Conservation (phyloP, 2,329 filamentous ascomycete species). For the Cercospora zeae-maydis region DNA sequence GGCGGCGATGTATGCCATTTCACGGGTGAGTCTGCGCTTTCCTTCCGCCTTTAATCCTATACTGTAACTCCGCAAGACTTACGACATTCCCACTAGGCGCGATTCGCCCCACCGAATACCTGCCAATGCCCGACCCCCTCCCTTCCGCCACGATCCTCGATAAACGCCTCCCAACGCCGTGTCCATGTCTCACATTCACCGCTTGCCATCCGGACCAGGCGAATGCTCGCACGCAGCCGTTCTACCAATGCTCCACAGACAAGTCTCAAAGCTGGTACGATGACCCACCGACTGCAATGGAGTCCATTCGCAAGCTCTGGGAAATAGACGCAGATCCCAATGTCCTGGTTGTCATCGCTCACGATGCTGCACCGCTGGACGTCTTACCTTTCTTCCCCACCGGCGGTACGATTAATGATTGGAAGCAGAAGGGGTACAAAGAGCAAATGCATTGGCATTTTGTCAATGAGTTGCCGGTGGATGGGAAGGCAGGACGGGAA, state of each 20-base stretch:
- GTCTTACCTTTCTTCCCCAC: conserved; percentile 21
- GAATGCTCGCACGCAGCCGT: conserved; percentile 17
- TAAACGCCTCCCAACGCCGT: conserved; percentile 17
- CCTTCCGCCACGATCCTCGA: conserved; percentile 19
- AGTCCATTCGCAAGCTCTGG: conserved; percentile 20
- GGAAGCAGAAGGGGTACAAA: conserved; percentile 24
- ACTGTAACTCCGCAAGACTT: not conserved
- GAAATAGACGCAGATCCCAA: conserved; percentile 27
- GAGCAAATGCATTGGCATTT: conserved; percentile 28
- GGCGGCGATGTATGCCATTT: conserved; percentile 29
- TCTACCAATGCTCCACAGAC: conserved; percentile 22
- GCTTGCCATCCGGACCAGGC: conserved; percentile 21
- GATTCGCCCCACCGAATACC: conserved; percentile 20
- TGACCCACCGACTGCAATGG: conserved; percentile 23
- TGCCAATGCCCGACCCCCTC: conserved; percentile 22
- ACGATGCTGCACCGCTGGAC: conserved; percentile 23
- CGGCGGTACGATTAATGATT: conserved; percentile 25
- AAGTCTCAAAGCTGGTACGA: conserved; percentile 21
- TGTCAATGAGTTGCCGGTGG: conserved; percentile 25
- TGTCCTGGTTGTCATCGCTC: conserved; percentile 25
- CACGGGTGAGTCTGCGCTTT: conserved; percentile 7
- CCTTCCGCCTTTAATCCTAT: too few species aligned
- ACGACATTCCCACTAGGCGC: conserved; percentile 10
- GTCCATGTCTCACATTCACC: conserved; percentile 25
- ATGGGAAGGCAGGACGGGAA: conserved; percentile 14